Evolutionary conservation across 805 yeast genomes (phyloP).

Genomic region (Candida germanica): DNA sequence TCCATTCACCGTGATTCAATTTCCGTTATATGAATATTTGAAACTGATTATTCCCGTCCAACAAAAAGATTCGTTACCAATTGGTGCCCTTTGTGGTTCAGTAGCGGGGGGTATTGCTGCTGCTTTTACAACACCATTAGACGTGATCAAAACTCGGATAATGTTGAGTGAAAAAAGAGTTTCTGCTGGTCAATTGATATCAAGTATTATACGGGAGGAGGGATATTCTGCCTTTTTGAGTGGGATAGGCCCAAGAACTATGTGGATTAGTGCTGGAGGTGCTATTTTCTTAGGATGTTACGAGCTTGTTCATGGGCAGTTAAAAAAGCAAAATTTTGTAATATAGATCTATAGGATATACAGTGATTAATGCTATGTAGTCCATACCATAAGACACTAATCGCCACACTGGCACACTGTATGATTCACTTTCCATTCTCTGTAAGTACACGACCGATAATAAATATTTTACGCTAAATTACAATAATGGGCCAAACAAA

Average conservation of each 20-base stretch:
- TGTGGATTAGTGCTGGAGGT: constrained; percentile 99
- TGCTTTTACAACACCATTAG: constrained; percentile 76
- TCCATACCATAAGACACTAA: too few species aligned
- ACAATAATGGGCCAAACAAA: too few species aligned
- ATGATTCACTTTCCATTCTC: too few species aligned
- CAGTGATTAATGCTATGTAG: too few species aligned
- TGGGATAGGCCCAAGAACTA: constrained; percentile 93
- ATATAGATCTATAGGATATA: too few species aligned
- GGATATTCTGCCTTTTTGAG: constrained; percentile 69
- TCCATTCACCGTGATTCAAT: constrained; percentile 94
- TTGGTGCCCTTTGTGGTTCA: constrained; percentile 83
- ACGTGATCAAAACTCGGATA: constrained; percentile 76
- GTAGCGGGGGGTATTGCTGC: constrained; percentile 83
- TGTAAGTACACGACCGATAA: too few species aligned
- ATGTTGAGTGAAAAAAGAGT: constrained; percentile 65
- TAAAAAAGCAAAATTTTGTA: too few species aligned
- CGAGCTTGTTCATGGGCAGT: constrained; percentile 58
- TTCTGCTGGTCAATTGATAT: constrained; percentile 46
- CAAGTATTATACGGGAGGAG: constrained; percentile 60
- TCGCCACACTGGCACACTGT: too few species aligned
- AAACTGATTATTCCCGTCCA: constrained; percentile 50
- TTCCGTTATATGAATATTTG: constrained; percentile 85
- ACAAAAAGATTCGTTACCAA: constrained; percentile 52
- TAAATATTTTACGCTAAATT: too few species aligned
- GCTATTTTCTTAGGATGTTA: constrained; percentile 95